Conservation (phyloP, 2,329 filamentous ascomycete species). For the Monilinia fructigena region DNA sequence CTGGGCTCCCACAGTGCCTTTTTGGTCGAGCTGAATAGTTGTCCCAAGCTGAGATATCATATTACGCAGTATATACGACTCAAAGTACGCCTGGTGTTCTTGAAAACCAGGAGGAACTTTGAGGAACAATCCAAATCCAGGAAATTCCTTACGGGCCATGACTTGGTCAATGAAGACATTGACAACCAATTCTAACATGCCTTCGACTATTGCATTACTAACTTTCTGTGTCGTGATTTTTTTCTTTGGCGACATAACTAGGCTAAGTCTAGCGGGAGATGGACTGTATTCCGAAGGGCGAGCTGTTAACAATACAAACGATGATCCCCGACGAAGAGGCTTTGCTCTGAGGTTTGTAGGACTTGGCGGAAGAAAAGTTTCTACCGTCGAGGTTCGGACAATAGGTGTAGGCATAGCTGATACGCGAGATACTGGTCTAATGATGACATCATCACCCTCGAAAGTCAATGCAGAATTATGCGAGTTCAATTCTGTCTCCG, state of each 20-base stretch:
- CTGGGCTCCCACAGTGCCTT: constrained; percentile 75
- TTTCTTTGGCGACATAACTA: constrained; percentile 59
- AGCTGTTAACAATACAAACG: constrained; percentile 83
- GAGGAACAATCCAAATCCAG: constrained; percentile 78
- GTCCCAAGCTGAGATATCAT: constrained; percentile 70
- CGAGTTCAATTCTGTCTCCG: constrained; percentile 84
- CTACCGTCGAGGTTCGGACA: constrained; percentile 68
- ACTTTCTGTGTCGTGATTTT: constrained; percentile 52
- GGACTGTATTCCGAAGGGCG: constrained; percentile 59
- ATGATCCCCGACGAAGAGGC: constrained; percentile 76
- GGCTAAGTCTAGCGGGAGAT: constrained; percentile 61
- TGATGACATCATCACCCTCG: constrained; percentile 80
- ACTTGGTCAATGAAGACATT: constrained; percentile 84
- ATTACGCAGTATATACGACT: constrained; percentile 80
- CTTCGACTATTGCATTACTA: constrained; percentile 71
- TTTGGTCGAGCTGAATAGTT: constrained; percentile 68
- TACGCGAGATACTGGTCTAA: constrained; percentile 54
- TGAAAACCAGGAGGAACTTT: constrained; percentile 91
- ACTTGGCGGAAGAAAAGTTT: constrained; percentile 49
- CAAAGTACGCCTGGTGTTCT: constrained; percentile 93
- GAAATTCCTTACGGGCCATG: constrained; percentile 83
- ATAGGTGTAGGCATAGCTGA: constrained; percentile 65
- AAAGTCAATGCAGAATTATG: constrained; percentile 79
- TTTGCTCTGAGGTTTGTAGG: constrained; percentile 50
- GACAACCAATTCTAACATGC: constrained; percentile 73